Evolutionary conservation across 148 eudicot species (phyloP), one percentile per base, ranked within the genome.

Genomic region (Hydrangea macrophylla): DNA sequence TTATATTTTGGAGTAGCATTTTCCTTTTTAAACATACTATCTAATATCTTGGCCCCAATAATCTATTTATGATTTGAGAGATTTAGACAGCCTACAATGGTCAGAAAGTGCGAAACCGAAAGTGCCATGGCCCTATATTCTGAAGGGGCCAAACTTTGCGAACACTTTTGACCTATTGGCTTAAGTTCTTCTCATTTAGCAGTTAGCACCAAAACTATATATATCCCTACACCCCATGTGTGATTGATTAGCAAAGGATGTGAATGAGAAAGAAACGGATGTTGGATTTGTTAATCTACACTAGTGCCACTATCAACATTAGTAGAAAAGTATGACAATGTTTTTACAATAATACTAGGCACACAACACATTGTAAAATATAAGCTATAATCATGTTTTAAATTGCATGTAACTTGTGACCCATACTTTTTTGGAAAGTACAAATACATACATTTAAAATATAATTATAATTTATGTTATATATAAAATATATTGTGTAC

Each of bases 101-200:
- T 67, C 61, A 48, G 55, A 55, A 55, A 54, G 60, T 24, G 26
- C 1, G 25, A 17, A 33, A 23, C 70, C 70, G 17, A 15, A 55
- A 30, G 37, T 22, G 5, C 0, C 9, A 67, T 8, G 44, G 58
- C 45, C 45, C 27, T 1, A 55, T 67, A 33, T 28, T 11, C 50
- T 39, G 8, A 31, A 5, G 1, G 23, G 32, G 56, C 22, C 7
- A 20, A 48, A 48, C 22, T 48, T 42, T 42, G 17, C 3, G 50
- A 58, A 57, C 28, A 24, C 58, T 51, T 65, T 50, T 48, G 22
- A 27, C 31, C 2, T 48, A 35, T 3, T 12, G 4, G 65, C 37
- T n/a, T 35, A 65, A 65, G 58, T 64, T 31, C 44, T 51, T 51
- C 32, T 65, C 69, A 33, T 27, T 55, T 26, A 18, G 58, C 26